Evolutionary conservation across 2,329 filamentous ascomycete genomes (phyloP), one percentile per base, ranked within the genome.

Genomic region (Nigrograna mackinnonii): DNA sequence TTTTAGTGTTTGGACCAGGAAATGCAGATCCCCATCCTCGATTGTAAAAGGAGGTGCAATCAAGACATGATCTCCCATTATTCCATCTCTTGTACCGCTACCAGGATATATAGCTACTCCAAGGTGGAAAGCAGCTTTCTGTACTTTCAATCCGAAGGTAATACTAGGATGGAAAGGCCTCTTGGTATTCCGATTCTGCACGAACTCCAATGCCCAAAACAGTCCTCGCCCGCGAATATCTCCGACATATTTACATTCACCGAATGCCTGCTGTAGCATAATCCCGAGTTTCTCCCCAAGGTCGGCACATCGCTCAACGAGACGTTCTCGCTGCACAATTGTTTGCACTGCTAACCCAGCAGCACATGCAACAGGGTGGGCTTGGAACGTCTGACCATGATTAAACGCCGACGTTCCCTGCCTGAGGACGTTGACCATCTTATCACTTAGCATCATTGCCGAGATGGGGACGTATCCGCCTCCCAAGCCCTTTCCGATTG

Each of bases 31-130:
- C 5, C 72, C 72, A 32, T 68, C 66, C 1, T 77, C 82, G 17
- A 85, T 74, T 32, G 80, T 89, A 66, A 83, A 89, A 1, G 87
- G 78, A 4, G 87, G 87, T 1, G 85, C 79, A 7, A 91, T 56
- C 20, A 91, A 74, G 26, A 90, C 71, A 62, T 89, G 85, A 56
- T 91, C 87, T 7, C 86, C 86, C 1, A 62, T 58, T 2, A 78
- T 73, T 32, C 87, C 83, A 0, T 79, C 24, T 11, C 85, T 85
- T 1, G 70, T 69, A 0, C 84, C 84, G 1, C 82, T 82, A 57
- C 84, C 84, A 1, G 82, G 82, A 57, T 89, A 89, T 3, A 89
- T n/a, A n/a, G n/a, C 89, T 11, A 28, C 11, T 89, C 3, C 89
- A 57, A 3, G 76, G 77, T 48, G 87, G 78, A 41, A 72, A 74